Percentiles rank a stretch among this genome's conserved stretches.
phyloP scores from a whole-genome alignment of 164 flowering plant genomes.

The Pachysandra terminalis region DNA sequence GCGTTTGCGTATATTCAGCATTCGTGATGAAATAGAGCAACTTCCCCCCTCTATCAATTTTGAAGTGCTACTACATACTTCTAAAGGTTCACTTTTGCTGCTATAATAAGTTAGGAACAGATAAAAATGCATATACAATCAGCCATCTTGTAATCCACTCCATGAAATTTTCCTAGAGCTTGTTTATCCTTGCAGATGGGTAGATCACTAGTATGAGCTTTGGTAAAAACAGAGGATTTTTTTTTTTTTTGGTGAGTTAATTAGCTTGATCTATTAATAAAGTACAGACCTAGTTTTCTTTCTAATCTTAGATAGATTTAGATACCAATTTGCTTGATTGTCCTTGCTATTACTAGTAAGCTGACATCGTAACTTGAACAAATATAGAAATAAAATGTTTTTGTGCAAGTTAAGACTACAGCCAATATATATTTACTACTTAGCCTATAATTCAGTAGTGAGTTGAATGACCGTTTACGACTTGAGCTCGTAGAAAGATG shows the following conservation, averaged over 20 bases:
- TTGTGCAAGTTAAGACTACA: too few species aligned
- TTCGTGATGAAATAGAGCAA: constrained; percentile 22
- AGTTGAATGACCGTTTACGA: too few species aligned
- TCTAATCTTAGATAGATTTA: too few species aligned
- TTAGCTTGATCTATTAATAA: background rate
- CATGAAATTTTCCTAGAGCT: constrained; percentile 17
- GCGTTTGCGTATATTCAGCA: constrained; percentile 55
- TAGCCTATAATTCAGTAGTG: too few species aligned
- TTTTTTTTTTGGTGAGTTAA: too few species aligned
- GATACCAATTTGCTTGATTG: too few species aligned
- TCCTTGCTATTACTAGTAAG: too few species aligned
- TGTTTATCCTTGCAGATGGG: constrained; percentile 20
- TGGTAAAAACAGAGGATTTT: background rate
- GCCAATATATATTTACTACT: too few species aligned
- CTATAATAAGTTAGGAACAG: constrained; percentile 30
- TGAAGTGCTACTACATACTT: constrained; percentile 21
- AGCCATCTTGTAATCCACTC: constrained; percentile 13
- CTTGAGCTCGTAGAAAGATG: too few species aligned
- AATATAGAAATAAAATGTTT: too few species aligned
- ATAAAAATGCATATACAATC: constrained; percentile 22
- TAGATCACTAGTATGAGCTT: constrained; percentile 16
- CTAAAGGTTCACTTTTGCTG: constrained; percentile 19
- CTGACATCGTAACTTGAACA: too few species aligned
- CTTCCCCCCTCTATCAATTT: constrained; percentile 24
- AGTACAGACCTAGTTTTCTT: background rate